These are phyloP conservation scores for Eucalyptus tenuipes DNA, from an alignment of 345 rosid genomes.

Conservation along the genomic window DNA sequence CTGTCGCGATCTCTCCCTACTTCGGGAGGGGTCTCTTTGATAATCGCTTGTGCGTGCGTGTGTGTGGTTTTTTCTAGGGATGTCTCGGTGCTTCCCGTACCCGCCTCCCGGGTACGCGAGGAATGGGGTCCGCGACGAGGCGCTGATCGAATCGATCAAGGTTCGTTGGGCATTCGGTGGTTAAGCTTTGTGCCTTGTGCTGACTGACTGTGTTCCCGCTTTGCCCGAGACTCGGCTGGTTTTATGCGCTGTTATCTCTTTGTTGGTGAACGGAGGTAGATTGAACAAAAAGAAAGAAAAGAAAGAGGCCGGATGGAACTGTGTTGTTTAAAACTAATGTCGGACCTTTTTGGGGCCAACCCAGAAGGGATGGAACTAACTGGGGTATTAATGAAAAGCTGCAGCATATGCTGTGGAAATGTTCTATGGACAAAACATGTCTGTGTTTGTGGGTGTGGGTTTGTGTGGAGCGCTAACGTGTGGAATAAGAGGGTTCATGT, in stretches of 20 bases:
- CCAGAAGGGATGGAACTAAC: not conserved
- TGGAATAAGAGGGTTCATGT: not conserved
- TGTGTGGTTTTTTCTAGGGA: not conserved
- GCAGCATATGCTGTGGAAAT: not conserved
- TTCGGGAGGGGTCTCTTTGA: not conserved
- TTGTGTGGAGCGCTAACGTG: not conserved
- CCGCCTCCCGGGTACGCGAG: slow-evolving; percentile 18
- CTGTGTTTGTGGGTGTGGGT: not conserved
- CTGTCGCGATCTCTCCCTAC: not conserved
- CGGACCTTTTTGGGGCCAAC: not conserved
- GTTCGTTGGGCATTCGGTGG: slow-evolving; percentile 12
- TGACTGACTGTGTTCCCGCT: not conserved
- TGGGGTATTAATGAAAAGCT: not conserved
- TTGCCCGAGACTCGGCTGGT: not conserved
- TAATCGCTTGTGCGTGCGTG: not conserved
- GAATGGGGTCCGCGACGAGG: slow-evolving; percentile 21
- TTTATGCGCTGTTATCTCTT: not conserved
- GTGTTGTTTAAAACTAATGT: not conserved
- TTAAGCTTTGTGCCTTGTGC: not conserved
- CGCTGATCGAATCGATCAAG: slow-evolving; percentile 25
- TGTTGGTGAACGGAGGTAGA: not conserved
- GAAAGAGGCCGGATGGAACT: not conserved
- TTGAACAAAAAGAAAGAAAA: not conserved
- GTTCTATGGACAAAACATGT: not conserved
- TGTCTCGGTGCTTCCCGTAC: slow-evolving; percentile 26